A percentile compares a stretch with the other conserved stretches of the same genome.
Conservation (phyloP, 108 stramenopile species). For the Nitzschia sp. region DNA sequence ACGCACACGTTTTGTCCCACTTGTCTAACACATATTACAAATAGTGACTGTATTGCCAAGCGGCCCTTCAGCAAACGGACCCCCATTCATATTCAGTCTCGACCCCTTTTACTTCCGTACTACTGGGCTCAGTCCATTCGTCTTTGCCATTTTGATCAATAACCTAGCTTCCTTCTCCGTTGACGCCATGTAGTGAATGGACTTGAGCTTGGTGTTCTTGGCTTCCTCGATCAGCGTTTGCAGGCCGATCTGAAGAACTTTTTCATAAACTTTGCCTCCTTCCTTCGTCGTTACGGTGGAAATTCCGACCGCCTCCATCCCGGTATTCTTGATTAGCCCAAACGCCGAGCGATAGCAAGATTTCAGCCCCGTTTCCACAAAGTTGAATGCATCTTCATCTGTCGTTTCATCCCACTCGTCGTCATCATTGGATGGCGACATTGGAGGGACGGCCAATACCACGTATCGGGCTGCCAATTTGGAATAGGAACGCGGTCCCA, state of each 20-base stretch:
- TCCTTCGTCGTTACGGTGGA: conserved; percentile 15
- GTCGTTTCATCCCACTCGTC: conserved; percentile 18
- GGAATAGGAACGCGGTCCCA: conserved; percentile 8
- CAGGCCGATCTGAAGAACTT: conserved; percentile 19
- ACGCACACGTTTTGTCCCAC: too few relatives aligned
- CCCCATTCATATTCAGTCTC: too few relatives aligned
- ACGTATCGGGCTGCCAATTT: conserved; percentile 14
- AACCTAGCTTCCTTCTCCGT: conserved; percentile 27
- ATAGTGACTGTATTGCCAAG: too few relatives aligned
- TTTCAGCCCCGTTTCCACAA: conserved; percentile 4
- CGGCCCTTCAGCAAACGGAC: too few relatives aligned
- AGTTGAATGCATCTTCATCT: conserved; percentile 22
- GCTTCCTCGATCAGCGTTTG: conserved; percentile 35
- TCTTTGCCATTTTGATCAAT: conserved; percentile 24
- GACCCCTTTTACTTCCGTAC: too few relatives aligned
- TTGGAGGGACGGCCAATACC: conserved; percentile 30
- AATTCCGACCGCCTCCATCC: conserved; percentile 14
- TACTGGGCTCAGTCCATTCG: conserved; percentile 23
- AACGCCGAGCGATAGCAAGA: conserved; percentile 29
- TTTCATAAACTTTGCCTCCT: conserved; percentile 24
- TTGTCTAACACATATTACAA: too few relatives aligned
- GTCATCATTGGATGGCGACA: conserved; percentile 31
- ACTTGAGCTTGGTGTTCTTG: conserved; percentile 19
- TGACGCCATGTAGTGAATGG: conserved; percentile 16
- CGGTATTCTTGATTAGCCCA: neutral